These are phyloP conservation scores for Endogone sp. DNA, from an alignment of 192 early-diverging fungal species.

Conservation along the genomic window DNA sequence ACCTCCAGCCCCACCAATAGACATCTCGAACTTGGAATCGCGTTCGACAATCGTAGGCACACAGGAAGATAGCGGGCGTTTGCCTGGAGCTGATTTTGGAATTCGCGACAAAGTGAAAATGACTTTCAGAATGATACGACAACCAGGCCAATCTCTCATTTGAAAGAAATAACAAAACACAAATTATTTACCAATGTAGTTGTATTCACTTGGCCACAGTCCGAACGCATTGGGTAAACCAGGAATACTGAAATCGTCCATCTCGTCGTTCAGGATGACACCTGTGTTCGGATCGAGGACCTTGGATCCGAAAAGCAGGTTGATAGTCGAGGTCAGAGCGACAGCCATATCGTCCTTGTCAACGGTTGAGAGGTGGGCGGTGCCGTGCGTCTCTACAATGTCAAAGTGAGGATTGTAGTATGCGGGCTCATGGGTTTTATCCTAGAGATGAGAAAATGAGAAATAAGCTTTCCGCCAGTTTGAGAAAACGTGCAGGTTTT, in stretches of 20 bases:
- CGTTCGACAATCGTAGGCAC: slow-evolving; percentile 62
- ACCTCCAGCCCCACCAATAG: slow-evolving; percentile 87
- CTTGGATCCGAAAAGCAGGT: slow-evolving; percentile 85
- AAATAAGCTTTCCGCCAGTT: slow-evolving; percentile 1
- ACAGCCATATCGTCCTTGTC: slow-evolving; percentile 72
- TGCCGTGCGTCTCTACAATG: slow-evolving; percentile 78
- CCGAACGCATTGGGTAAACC: slow-evolving; percentile 73
- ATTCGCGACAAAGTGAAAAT: background rate
- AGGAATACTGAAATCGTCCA: slow-evolving; percentile 91
- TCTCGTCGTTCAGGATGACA: slow-evolving; percentile 91
- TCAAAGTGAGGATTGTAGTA: slow-evolving; percentile 85
- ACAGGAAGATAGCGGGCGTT: slow-evolving; percentile 76
- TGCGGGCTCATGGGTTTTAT: slow-evolving; percentile 55
- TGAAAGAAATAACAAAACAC: slow-evolving; percentile 5
- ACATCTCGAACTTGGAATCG: slow-evolving; percentile 64
- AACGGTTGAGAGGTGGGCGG: slow-evolving; percentile 85
- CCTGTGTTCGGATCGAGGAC: slow-evolving; percentile 85
- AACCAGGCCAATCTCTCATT: background rate
- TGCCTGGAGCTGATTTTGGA: slow-evolving; percentile 72
- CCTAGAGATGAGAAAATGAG: slow-evolving; percentile 9
- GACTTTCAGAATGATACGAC: background rate
- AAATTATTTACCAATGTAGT: slow-evolving; percentile 55
- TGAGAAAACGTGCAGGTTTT: too few relatives aligned
- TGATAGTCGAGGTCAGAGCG: slow-evolving; percentile 85
- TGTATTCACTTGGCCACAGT: slow-evolving; percentile 78